These are phyloP conservation scores for Neonectria neomacrospora DNA, from an alignment of 2,329 filamentous ascomycete genomes.

Conservation along the genomic window DNA sequence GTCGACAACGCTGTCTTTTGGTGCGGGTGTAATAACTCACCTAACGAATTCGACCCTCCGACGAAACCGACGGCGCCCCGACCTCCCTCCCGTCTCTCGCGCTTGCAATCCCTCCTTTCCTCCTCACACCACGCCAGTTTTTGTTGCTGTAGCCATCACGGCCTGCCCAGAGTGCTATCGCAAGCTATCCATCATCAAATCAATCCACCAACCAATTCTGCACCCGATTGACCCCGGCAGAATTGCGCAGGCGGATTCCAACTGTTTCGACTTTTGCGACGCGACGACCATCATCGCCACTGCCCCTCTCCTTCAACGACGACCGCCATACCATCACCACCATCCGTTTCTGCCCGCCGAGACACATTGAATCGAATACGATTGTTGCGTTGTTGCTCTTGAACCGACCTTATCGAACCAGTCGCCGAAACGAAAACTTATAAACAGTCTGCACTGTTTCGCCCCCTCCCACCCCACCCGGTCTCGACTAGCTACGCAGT, in stretches of 20 bases:
- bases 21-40: constrained; percentile 22
- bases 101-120: constrained; percentile 10
- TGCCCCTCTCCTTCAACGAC: constrained; percentile 21
- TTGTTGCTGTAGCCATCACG: constrained; percentile 18
- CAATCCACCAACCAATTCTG: constrained; percentile 27
- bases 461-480: constrained; percentile 36
- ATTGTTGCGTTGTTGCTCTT: not conserved
- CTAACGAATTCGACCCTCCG: constrained; percentile 19
- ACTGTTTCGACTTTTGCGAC: constrained; percentile 38
- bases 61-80: constrained; percentile 22
- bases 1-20: constrained; percentile 27
- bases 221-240: constrained; percentile 29
- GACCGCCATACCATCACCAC: constrained; percentile 23
- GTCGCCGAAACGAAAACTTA: constrained; percentile 35
- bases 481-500: constrained; percentile 22
- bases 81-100: constrained; percentile 18
- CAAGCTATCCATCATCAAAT: constrained; percentile 30
- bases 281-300: constrained; percentile 32
- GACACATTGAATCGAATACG: not conserved
- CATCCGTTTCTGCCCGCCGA: constrained; percentile 1
- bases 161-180: constrained; percentile 17
- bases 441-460: constrained; percentile 24
- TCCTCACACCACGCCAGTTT: constrained; percentile 12
- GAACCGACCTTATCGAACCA: constrained; percentile 17
- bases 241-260: constrained; percentile 38